phyloP scores from a whole-genome alignment of 2,329 filamentous ascomycete genomes.

The Diaporthe ampelina region DNA sequence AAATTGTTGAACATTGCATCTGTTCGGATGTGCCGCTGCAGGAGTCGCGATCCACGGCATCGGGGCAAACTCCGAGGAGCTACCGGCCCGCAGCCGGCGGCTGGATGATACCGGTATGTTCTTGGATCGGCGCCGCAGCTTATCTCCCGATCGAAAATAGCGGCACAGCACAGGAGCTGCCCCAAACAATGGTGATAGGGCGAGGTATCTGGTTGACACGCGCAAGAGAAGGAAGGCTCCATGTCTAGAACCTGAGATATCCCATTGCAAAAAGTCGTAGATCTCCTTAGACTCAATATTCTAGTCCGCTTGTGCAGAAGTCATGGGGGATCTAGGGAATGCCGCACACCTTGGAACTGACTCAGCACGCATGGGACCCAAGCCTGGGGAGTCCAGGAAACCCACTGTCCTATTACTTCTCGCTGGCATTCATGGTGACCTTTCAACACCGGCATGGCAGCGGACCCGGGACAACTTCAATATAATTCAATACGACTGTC shows the following conservation, averaged over 20 bases:
- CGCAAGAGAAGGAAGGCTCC: not conserved
- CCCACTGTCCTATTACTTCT: conserved; percentile 42
- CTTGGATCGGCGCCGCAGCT: not conserved
- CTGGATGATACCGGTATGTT: not conserved
- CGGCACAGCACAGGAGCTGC: not conserved
- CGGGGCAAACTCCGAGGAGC: not conserved
- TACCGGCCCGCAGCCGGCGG: not conserved
- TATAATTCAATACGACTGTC: conserved; percentile 46
- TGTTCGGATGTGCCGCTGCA: not conserved
- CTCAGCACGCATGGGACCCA: not conserved
- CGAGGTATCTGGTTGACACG: not conserved
- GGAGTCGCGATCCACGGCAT: not conserved
- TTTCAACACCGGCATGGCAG: conserved; percentile 37
- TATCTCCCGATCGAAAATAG: conserved; percentile 3
- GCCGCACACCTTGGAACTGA: not conserved
- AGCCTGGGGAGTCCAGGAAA: not conserved
- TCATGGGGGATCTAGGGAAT: not conserved
- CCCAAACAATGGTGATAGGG: not conserved
- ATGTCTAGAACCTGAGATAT: not conserved
- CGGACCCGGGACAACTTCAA: conserved; percentile 42
- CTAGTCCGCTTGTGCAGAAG: not conserved
- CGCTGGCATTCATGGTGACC: conserved; percentile 37
- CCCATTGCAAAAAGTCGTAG: not conserved
- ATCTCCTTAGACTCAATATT: not conserved
- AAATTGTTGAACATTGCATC: not conserved